These are phyloP conservation scores for Phytophthora europaea DNA, from an alignment of 352 stramenopile genomes.

Conservation along the genomic window DNA sequence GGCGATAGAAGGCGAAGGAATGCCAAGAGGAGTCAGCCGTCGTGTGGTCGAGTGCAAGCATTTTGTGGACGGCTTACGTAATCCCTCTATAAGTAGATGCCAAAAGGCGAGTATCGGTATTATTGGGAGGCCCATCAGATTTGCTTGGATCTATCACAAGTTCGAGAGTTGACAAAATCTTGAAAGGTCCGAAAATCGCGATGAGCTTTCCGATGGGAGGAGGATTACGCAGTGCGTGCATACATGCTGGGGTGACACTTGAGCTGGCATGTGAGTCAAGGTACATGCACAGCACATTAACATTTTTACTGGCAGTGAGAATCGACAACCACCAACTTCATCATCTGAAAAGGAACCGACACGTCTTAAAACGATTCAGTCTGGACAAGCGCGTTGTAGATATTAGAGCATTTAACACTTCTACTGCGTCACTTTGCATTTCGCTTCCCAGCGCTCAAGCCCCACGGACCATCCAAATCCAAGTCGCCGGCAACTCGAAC, in stretches of 20 bases:
- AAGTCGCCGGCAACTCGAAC: neutral
- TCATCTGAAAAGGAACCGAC: too few relatives aligned
- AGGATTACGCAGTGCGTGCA: too few relatives aligned
- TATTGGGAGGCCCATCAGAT: neutral
- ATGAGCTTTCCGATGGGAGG: too few relatives aligned
- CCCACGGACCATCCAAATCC: neutral
- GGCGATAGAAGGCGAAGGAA: neutral
- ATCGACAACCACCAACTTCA: too few relatives aligned
- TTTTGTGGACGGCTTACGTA: neutral
- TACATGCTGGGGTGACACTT: too few relatives aligned
- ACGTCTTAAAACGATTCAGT: neutral
- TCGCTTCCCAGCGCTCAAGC: neutral
- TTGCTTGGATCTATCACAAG: neutral
- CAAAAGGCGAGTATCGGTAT: neutral
- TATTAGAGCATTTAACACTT: neutral
- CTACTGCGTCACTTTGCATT: slow-evolving; percentile 2
- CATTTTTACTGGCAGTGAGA: too few relatives aligned
- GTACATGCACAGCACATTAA: too few relatives aligned
- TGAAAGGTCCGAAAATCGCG: too few relatives aligned
- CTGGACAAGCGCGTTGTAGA: too few relatives aligned
- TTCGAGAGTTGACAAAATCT: too few relatives aligned
- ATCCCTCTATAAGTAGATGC: neutral
- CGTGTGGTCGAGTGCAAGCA: neutral
- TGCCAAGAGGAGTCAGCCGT: neutral
- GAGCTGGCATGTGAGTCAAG: too few relatives aligned